phyloP scores from a whole-genome alignment of 225 moss, liverwort and hornwort genomes.

The Antitrichia curtipendula region DNA sequence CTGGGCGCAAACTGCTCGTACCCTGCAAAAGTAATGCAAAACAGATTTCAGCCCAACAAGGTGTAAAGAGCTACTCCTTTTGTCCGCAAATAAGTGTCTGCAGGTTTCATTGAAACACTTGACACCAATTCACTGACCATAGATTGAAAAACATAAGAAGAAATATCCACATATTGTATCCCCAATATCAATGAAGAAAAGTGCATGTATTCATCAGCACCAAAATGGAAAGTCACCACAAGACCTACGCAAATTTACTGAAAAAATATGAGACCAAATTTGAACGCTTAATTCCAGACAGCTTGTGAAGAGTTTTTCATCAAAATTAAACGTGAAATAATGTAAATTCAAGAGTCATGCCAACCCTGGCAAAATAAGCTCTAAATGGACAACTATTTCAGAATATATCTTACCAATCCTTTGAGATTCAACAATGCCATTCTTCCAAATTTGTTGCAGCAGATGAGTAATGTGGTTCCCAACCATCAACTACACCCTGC shows the following conservation, averaged over 20 bases:
- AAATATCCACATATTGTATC: neutral
- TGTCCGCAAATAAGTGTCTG: neutral
- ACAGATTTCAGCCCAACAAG: neutral
- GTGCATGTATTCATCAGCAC: neutral
- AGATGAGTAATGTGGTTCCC: neutral
- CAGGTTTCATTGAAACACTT: neutral
- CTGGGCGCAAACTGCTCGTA: slow-evolving; percentile 30
- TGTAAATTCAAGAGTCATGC: neutral
- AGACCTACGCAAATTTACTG: neutral
- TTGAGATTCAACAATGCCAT: slow-evolving; percentile 43
- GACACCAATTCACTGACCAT: neutral
- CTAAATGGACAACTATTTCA: neutral
- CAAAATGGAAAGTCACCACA: neutral
- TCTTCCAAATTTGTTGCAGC: neutral
- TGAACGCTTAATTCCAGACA: neutral
- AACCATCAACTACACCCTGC: slow-evolving; percentile 32
- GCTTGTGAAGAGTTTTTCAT: neutral
- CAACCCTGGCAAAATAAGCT: neutral
- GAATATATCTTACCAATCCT: slow-evolving; percentile 23
- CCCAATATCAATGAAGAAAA: neutral
- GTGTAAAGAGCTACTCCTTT: neutral
- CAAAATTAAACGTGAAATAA: neutral
- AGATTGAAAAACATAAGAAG: neutral
- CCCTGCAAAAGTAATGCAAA: slow-evolving; percentile 9
- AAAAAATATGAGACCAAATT: too few relatives aligned